Conservation (phyloP, 441 rosid genomes). For the Dalechampia spathulata region DNA sequence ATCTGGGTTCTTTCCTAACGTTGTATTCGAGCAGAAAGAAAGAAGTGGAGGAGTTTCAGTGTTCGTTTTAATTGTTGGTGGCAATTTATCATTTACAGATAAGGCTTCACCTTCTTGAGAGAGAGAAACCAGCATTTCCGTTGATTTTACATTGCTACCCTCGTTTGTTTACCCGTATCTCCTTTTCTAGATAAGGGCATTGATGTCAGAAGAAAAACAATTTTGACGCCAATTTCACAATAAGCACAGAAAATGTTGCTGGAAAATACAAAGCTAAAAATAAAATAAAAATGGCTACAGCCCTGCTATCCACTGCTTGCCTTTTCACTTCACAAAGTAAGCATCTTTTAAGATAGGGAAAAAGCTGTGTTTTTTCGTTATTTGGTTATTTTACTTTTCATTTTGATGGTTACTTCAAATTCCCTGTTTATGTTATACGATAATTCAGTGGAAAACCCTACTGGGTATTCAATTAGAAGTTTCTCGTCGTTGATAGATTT, state of each 20-base stretch:
- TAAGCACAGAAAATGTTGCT: background rate
- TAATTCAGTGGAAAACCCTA: background rate
- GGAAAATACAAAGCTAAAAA: constrained; percentile 13
- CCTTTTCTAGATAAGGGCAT: constrained; percentile 8
- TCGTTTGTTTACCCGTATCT: background rate
- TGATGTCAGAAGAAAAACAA: constrained; percentile 15
- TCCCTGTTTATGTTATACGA: background rate
- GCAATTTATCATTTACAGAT: constrained; percentile 15
- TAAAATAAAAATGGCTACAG: constrained; percentile 40
- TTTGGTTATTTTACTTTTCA: no score
- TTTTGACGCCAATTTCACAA: background rate
- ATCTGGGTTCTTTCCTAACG: constrained; percentile 5
- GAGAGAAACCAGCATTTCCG: background rate
- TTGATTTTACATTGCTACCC: constrained; percentile 23
- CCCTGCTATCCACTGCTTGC: constrained; percentile 33
- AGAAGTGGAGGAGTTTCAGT: background rate
- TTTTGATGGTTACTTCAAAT: background rate
- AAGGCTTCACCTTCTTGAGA: constrained; percentile 18
- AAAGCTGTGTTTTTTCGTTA: no score
- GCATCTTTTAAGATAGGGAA: no score
- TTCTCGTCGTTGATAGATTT: background rate
- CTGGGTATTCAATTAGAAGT: background rate
- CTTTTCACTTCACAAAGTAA: constrained; percentile 36
- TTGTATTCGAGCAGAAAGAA: background rate
- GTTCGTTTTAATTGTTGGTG: constrained; percentile 13